A percentile compares a stretch with the other conserved stretches of the same genome.
phyloP scores from a whole-genome alignment of 352 stramenopile genomes.

The Pythium insidiosum region DNA sequence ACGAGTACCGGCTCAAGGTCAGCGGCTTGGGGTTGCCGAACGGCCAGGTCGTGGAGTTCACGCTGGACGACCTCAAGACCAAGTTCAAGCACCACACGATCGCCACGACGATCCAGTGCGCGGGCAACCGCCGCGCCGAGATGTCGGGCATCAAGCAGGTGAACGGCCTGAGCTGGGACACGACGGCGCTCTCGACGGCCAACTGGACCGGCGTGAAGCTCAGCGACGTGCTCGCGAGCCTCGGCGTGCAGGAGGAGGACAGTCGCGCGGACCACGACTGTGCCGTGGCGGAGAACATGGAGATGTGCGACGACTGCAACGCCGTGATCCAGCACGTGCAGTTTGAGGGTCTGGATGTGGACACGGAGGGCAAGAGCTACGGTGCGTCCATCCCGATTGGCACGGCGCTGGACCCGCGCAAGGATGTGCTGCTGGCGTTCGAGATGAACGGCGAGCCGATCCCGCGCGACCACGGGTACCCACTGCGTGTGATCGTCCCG shows the following conservation, averaged over 20 bases:
- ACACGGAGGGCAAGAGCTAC: conserved; percentile 83
- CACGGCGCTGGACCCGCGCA: conserved; percentile 91
- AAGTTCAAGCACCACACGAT: conserved; percentile 91
- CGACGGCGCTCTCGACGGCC: conserved; percentile 89
- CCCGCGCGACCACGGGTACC: conserved; percentile 94
- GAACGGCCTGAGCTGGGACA: conserved; percentile 81
- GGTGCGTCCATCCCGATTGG: conserved; percentile 88
- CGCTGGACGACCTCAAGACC: conserved; percentile 87
- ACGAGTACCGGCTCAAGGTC: conserved; percentile 64
- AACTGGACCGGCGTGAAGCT: conserved; percentile 94
- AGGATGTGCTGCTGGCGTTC: conserved; percentile 97
- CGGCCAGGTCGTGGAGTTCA: conserved; percentile 34
- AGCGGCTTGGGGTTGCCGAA: conserved; percentile 46
- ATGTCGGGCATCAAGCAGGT: conserved; percentile 91
- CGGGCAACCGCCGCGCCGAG: conserved; percentile 92
- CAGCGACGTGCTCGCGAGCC: conserved; percentile 85
- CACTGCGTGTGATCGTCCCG: conserved; percentile 94
- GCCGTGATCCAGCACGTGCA: conserved; percentile 81
- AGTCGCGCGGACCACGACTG: conserved; percentile 44
- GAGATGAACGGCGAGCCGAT: conserved; percentile 97
- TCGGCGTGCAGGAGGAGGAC: conserved; percentile 79
- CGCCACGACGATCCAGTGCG: conserved; percentile 94
- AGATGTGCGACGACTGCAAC: conserved; percentile 45
- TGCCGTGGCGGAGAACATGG: conserved; percentile 41
- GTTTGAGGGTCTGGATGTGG: conserved; percentile 66